Base-by-base conservation (phyloP, 2,329 filamentous ascomycete species). In the Colletotrichum graminicola region DNA sequence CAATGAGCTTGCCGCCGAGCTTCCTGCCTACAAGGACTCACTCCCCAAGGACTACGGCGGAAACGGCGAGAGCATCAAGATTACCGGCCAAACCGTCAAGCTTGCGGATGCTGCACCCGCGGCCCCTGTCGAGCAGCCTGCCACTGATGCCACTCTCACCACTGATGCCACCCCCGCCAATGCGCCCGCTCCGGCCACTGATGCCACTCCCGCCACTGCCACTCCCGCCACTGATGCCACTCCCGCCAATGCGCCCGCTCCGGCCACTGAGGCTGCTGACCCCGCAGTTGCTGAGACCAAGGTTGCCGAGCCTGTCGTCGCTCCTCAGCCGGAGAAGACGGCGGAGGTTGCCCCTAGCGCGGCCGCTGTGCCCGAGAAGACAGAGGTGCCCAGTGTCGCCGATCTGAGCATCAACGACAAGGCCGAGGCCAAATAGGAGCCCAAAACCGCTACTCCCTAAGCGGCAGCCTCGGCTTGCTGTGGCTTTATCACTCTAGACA, bases 41-140 rank as follows among this genome's bases (percentile, higher is more conserved):
- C 83, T 98, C 60, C 94, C 94, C 2, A 86, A 87, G 74, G 89
- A 88, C 73, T 98, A 98, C 78, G 95, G 95, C 67, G 95, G 95
- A 34, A 90, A 91, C 76, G 92, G 89, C 60, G 76, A 78, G 18
- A 80, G 77, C 51, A 81, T 84, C 66, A 83, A 80, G 75, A 43
- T 47, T 29, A 79, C 82, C 36, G 82, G 79, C 14, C 68, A 78
- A 45, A 76, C 78, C 2, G 77, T 84, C 34, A 61, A 75, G 39
- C 73, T 83, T 29, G 74, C 72, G 8, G 76, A 77, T 7, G 60
- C 62, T 45, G 52, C 29, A 14, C 26, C 49, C 26, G 26, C 26
- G 49, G 72, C 52, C 26, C 45, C 71, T 11, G 66, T 36, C 16
- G 63, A 71, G 41, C 56, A 45, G 49, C n/a, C 36, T 60, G 56